Evolutionary conservation across 352 stramenopile genomes (phyloP).

Genomic region (Hyaloperonospora brassicae): DNA sequence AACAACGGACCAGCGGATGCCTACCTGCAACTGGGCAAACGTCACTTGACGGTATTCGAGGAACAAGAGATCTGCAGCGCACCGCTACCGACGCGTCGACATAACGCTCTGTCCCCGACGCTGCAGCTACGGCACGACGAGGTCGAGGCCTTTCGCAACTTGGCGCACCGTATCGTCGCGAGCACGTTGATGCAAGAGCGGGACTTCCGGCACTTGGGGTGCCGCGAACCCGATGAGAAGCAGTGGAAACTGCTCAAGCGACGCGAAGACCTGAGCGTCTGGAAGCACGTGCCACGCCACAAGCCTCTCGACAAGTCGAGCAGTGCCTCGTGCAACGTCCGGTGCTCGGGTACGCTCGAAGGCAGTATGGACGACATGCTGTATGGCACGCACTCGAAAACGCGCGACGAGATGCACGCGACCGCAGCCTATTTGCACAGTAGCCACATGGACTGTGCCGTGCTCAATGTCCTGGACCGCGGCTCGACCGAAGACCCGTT

Average conservation of each 20-base stretch:
- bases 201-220: conserved; percentile 21
- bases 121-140: conserved; percentile 26
- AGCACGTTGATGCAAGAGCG: conserved; percentile 38
- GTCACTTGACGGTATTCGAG: conserved; percentile 13
- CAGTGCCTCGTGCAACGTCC: conserved; percentile 25
- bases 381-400: conserved; percentile 41
- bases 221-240: conserved; percentile 16
- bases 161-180: conserved; percentile 34
- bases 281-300: not conserved
- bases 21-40: conserved; percentile 3
- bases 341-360: conserved; percentile 36
- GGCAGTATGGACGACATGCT: conserved; percentile 46
- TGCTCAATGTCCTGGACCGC: conserved; percentile 36
- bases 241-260: conserved; percentile 31
- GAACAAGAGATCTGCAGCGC: conserved; percentile 6
- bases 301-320: conserved; percentile 1
- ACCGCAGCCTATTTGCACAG: conserved; percentile 28
- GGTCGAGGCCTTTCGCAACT: conserved; percentile 18
- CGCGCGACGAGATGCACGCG: conserved; percentile 31
- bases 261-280: conserved; percentile 27
- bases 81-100: not conserved
- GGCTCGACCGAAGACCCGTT: conserved; percentile 36
- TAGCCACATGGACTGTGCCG: conserved; percentile 35
- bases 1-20: not conserved
- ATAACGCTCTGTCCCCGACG: conserved; percentile 5